Evolutionary conservation across 1,284 basidiomycete species (phyloP).

Genomic region (Cryptococcus depauperatus): DNA sequence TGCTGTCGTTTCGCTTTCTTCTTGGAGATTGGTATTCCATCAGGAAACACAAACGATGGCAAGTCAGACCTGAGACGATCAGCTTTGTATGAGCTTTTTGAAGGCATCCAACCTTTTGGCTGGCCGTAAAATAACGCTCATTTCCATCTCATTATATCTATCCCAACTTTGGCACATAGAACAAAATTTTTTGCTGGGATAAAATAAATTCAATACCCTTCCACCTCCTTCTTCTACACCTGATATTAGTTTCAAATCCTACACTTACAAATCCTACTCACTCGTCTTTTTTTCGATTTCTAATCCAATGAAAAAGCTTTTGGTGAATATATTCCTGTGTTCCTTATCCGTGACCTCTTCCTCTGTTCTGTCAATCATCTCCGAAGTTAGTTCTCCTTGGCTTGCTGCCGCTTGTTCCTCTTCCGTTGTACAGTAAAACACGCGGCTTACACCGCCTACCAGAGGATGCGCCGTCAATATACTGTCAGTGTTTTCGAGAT

Average conservation of each 20-base stretch:
- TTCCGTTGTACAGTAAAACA: conserved; percentile 71
- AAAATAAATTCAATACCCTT: conserved; percentile 87
- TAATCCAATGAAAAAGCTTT: conserved; percentile 94
- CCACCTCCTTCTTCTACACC: conserved; percentile 36
- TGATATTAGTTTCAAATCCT: not conserved
- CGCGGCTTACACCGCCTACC: conserved; percentile 86
- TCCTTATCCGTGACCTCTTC: conserved; percentile 73
- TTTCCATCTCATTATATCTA: conserved; percentile 80
- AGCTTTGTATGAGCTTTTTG: not conserved
- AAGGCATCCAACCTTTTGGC: conserved; percentile 71
- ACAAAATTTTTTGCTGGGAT: conserved; percentile 93
- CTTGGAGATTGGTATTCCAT: conserved; percentile 36
- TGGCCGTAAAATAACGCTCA: conserved; percentile 91
- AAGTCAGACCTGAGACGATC: conserved; percentile 28
- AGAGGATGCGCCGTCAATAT: conserved; percentile 90
- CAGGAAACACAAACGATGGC: conserved; percentile 39
- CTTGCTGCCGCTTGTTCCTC: conserved; percentile 83
- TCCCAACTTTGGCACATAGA: conserved; percentile 94
- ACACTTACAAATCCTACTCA: conserved; percentile 46
- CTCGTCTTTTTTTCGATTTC: conserved; percentile 84
- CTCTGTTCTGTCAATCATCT: conserved; percentile 63
- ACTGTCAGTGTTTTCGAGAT: conserved; percentile 90
- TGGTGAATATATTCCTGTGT: conserved; percentile 74
- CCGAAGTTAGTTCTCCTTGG: conserved; percentile 74
- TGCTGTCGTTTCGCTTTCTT: conserved; percentile 40